phyloP scores from a whole-genome alignment of 129 eudicot species.

The Helianthus annuus region HanXRQr2.0-SUNRISE NC_035443.2:6508401-6508900 shows the following conservation, averaged over 20 bases:
- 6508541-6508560: constrained; percentile 44
- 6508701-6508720: no score
- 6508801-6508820: background rate
- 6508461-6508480: constrained; percentile 42
- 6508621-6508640: constrained; percentile 52
- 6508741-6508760: no score
- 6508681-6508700: no score
- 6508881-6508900: background rate
- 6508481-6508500: constrained; percentile 75
- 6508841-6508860: no score
- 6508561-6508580: constrained; percentile 37
- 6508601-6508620: constrained; percentile 35
- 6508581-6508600: constrained; percentile 41
- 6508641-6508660: background rate
- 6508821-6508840: background rate
- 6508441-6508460: constrained; percentile 46
- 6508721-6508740: no score
- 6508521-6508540: constrained; percentile 38
- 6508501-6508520: constrained; percentile 54
- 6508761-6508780: background rate
- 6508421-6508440: constrained; percentile 51
- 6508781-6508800: constrained; percentile 1
- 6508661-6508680: background rate
- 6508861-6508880: no score
- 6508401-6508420: constrained; percentile 21